Evolutionary conservation across 805 yeast genomes (phyloP).

Genomic region (Candida nitratophila): DNA sequence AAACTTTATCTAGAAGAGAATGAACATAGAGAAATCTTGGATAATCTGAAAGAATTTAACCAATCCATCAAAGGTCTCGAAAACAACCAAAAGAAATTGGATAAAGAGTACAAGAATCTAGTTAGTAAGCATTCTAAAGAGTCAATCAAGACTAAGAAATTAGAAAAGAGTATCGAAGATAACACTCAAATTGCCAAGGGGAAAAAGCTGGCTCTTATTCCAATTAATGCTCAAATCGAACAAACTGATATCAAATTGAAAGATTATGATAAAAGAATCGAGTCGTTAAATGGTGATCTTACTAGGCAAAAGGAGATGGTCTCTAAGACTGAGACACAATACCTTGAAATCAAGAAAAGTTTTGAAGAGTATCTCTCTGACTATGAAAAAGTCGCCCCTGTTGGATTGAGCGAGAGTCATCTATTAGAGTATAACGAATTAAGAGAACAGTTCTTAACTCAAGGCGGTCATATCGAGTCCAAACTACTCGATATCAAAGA

Average conservation of each 20-base stretch:
- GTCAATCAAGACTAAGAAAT: constrained; percentile 33
- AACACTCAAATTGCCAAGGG: constrained; percentile 35
- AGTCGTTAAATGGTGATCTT: constrained; percentile 44
- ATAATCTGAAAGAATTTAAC: constrained; percentile 29
- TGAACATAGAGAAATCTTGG: constrained; percentile 28
- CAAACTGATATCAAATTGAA: constrained; percentile 39
- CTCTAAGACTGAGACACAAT: constrained; percentile 36
- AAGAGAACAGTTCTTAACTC: constrained; percentile 47
- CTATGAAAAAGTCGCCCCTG: constrained; percentile 3
- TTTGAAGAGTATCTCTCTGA: constrained; percentile 4
- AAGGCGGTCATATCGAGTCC: constrained; percentile 50
- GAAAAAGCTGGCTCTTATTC: constrained; percentile 45
- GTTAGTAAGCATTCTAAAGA: constrained; percentile 40
- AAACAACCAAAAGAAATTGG: constrained; percentile 19
- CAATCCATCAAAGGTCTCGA: constrained; percentile 30
- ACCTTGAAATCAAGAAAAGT: constrained; percentile 26
- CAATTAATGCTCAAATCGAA: constrained; percentile 50
- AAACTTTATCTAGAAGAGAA: constrained; percentile 56
- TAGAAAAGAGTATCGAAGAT: constrained; percentile 30
- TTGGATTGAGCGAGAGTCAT: constrained; percentile 39
- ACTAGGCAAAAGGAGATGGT: constrained; percentile 41
- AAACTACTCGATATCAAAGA: constrained; percentile 41
- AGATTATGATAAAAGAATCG: constrained; percentile 39
- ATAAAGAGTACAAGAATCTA: constrained; percentile 16
- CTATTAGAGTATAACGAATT: constrained; percentile 50